A percentile compares a stretch with the other conserved stretches of the same genome.
Conservation (phyloP, 129 eudicot species). For the Escallonia herrerae region DNA sequence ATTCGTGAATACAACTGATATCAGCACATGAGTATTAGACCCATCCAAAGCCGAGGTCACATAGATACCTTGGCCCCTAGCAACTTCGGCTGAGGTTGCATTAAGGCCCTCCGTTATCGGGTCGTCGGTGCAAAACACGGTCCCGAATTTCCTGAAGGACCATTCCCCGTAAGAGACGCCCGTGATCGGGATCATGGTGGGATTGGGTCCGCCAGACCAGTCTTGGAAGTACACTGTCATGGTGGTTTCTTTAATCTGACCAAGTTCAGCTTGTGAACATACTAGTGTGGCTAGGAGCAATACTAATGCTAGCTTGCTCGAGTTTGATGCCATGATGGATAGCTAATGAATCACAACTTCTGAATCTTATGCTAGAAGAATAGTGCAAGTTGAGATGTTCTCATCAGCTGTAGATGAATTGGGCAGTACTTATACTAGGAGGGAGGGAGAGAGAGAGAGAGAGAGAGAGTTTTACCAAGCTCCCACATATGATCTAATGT, state of each 20-base stretch:
- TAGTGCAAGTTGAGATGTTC: too few species aligned
- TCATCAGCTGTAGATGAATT: too few species aligned
- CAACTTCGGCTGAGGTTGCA: constrained; percentile 5
- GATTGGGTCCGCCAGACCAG: constrained; percentile 5
- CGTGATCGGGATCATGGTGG: constrained; percentile 13
- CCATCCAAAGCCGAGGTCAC: constrained; percentile 19
- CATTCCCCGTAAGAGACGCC: constrained; percentile 6
- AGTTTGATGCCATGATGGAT: too few species aligned
- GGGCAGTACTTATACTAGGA: too few species aligned
- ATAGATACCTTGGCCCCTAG: constrained; percentile 13
- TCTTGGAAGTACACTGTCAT: constrained; percentile 17
- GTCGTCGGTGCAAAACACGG: constrained; percentile 15
- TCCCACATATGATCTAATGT: too few species aligned
- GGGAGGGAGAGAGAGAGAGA: too few species aligned
- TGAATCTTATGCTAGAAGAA: too few species aligned
- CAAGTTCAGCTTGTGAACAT: constrained; percentile 5
- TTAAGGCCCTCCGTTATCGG: constrained; percentile 1
- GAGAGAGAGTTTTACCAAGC: too few species aligned
- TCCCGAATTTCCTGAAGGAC: constrained; percentile 13
- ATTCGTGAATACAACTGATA: constrained; percentile 22
- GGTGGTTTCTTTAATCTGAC: constrained; percentile 10
- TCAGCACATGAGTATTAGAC: constrained; percentile 5
- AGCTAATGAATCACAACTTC: too few species aligned
- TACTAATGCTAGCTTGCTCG: background rate
- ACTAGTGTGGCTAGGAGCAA: background rate